Percentiles rank a stretch among this genome's conserved stretches.
Evolutionary conservation across 75 land plant genomes (phyloP).

Genomic region (Isoetes taiwanensis): DNA sequence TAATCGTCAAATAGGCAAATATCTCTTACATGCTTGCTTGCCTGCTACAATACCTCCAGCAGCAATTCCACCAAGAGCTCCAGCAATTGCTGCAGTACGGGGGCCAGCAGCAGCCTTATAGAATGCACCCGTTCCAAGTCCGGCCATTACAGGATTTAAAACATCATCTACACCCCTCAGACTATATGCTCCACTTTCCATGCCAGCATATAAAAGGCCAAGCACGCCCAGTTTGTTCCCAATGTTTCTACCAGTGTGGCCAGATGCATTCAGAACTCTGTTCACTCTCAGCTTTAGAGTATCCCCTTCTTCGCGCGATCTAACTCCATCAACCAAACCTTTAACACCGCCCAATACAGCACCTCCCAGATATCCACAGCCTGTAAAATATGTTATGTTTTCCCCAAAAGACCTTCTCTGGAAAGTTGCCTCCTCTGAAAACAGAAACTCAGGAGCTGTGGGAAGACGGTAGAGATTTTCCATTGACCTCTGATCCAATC

Average conservation of each 20-base stretch:
- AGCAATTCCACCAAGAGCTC: conserved; percentile 68
- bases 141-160: conserved; percentile 51
- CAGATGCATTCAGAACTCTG: conserved; percentile 59
- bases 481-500: conserved; percentile 26
- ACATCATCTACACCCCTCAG: conserved; percentile 46
- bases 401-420: conserved; percentile 62
- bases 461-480: conserved; percentile 59
- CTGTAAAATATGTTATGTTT: conserved; percentile 72
- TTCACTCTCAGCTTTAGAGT: conserved; percentile 56
- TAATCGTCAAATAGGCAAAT: conserved; percentile 45
- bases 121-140: conserved; percentile 70
- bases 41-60: conserved; percentile 50
- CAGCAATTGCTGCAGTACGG: conserved; percentile 73
- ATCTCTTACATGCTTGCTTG: conserved; percentile 53
- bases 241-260: conserved; percentile 39
- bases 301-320: conserved; percentile 51
- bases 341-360: conserved; percentile 48
- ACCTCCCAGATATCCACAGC: conserved; percentile 54
- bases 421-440: conserved; percentile 53
- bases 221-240: conserved; percentile 68
- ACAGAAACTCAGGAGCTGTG: conserved; percentile 64
- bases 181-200: conserved; percentile 46
- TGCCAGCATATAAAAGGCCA: conserved; percentile 64
- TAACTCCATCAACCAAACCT: conserved; percentile 42
- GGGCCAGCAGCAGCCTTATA: conserved; percentile 68